Base-by-base conservation (phyloP, 208 protist genomes). In the Trypanosoma congolense region DNA sequence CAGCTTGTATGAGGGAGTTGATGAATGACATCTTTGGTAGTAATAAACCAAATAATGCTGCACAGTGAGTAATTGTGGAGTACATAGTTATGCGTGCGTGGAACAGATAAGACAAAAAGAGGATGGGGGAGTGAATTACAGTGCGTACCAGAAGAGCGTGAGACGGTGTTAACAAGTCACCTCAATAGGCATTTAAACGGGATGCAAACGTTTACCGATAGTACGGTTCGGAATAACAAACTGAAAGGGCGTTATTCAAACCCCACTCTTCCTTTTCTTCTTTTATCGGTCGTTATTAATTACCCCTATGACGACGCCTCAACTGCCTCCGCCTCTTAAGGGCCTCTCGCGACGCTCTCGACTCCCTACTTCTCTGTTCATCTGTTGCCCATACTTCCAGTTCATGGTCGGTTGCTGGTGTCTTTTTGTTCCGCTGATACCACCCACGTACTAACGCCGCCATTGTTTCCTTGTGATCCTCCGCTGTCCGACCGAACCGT, bases 391-490 rank as follows among this genome's bases (percentile, higher is more conserved):
- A 84, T 4, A 59, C 53, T 38, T 69, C 50, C 30, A 81, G 21
- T 47, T 81, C 65, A 2, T 75, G 72, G 21, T 57, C 46, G 2
- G 65, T 75, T n/a, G 71, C 70, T 24, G 81, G 86, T 0, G 33
- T 55, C 61, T 75, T 77, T 42, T 56, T 70, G 58, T 88, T 83
- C 30, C 73, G 61, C 51, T 58, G 25, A 59, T 87, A 85, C 87
- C 87, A 94, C 40, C 84, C 83, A 21, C 81, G 73, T 1, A 94
- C 79, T 36, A 67, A 76, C 16, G 75, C 61, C 0, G 87, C 80
- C 35, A 90, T 52, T 1, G 87, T 80, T 36, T 90, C 73, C 14
- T 71, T 67, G 63, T 91, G 81, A 46, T 94, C 87, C 45, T 86
- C 80, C 3, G 78, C 69, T 2, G 56, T 71, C 42, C 73, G 83